Conservation (phyloP, 257 asterid species). For the Salvia hispanica region DNA sequence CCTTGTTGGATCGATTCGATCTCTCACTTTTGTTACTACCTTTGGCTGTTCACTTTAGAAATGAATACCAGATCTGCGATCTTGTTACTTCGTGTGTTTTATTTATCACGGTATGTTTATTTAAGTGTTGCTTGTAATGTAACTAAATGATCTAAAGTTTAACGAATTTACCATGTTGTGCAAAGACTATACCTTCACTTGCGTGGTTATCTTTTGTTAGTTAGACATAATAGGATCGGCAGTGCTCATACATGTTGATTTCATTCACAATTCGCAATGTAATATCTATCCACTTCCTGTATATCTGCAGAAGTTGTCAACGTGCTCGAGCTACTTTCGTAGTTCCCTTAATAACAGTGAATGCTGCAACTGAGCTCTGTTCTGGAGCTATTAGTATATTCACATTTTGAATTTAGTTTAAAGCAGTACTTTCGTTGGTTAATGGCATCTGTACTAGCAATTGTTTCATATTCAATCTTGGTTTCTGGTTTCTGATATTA, state of each 20-base stretch:
- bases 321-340: neutral
- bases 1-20: slow-evolving; percentile 18
- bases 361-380: neutral
- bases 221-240: neutral
- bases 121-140: neutral
- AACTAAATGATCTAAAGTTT: neutral
- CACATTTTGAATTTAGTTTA: neutral
- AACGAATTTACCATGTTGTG: neutral
- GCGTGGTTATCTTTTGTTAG: neutral
- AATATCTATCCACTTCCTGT: neutral
- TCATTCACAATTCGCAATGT: neutral
- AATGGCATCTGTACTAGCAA: neutral
- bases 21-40: slow-evolving; percentile 13
- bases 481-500: slow-evolving; percentile 24
- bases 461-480: slow-evolving; percentile 8
- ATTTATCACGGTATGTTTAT: slow-evolving; percentile 1
- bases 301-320: neutral
- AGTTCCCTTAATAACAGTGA: neutral
- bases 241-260: neutral
- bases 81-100: slow-evolving; percentile 8
- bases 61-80: slow-evolving; percentile 35
- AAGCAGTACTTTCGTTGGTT: neutral
- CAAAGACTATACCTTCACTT: neutral
- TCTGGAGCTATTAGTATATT: neutral
- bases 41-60: slow-evolving; percentile 11